These are phyloP conservation scores for Dactylis glomerata DNA, from an alignment of 176 grass and related monocot genomes.

Conservation along the genomic window DNA sequence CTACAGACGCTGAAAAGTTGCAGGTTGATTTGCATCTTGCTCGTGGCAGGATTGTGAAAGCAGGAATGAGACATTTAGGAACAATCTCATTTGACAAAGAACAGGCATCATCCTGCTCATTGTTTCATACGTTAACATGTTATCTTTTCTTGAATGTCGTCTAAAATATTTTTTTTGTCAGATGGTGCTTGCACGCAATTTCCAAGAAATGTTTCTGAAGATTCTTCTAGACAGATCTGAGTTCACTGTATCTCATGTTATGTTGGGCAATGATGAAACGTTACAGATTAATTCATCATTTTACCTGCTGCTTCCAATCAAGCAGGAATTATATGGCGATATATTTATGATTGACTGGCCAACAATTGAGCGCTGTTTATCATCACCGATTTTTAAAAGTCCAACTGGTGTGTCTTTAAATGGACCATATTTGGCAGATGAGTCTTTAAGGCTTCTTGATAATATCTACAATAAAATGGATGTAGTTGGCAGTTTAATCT, in stretches of 20 bases:
- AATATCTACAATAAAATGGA: slow-evolving; percentile 58
- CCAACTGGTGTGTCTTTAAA: slow-evolving; percentile 23
- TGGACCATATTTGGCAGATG: slow-evolving; percentile 29
- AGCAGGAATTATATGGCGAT: slow-evolving; percentile 47
- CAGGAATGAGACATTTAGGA: slow-evolving; percentile 63
- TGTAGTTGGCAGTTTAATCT: slow-evolving; percentile 83
- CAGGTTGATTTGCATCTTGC: slow-evolving; percentile 83
- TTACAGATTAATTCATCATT: slow-evolving; percentile 51
- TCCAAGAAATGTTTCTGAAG: slow-evolving; percentile 96
- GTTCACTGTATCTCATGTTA: slow-evolving; percentile 57
- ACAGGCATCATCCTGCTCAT: slow-evolving; percentile 50
- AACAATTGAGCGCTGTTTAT: slow-evolving; percentile 70
- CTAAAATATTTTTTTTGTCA: slow-evolving; percentile 38
- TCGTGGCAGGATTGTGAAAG: slow-evolving; percentile 74
- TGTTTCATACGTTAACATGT: slow-evolving; percentile 13
- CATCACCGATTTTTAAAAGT: slow-evolving; percentile 66
- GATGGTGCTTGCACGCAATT: slow-evolving; percentile 72
- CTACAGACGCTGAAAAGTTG: slow-evolving; percentile 75
- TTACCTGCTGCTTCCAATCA: slow-evolving; percentile 88
- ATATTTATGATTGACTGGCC: slow-evolving; percentile 74
- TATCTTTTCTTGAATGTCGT: background rate
- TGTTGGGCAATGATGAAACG: slow-evolving; percentile 38
- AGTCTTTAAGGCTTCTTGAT: slow-evolving; percentile 65
- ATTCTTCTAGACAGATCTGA: slow-evolving; percentile 78
- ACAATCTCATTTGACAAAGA: slow-evolving; percentile 59